Evolutionary conservation across 2,329 filamentous ascomycete genomes (phyloP).

Genomic region (Cladophialophora bantiana): DNA sequence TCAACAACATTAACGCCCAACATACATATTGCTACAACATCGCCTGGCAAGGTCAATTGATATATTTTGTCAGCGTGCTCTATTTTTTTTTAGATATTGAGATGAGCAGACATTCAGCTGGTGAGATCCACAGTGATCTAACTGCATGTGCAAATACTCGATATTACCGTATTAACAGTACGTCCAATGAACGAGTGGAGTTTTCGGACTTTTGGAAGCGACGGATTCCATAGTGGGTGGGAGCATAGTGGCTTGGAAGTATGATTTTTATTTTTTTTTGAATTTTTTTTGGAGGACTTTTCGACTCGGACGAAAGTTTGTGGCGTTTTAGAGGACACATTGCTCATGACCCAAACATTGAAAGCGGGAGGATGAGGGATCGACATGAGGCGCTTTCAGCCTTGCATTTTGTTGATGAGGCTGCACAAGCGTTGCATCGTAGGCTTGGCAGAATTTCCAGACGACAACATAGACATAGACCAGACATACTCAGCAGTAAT

Average conservation of each 20-base stretch:
- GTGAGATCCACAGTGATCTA: neutral
- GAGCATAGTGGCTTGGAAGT: neutral
- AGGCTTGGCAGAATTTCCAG: slow-evolving; percentile 1
- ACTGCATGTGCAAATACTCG: neutral
- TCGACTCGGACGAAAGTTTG: neutral
- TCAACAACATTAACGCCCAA: slow-evolving; percentile 44
- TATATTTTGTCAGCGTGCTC: neutral
- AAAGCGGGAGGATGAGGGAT: neutral
- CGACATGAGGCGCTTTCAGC: neutral
- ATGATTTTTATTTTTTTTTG: neutral
- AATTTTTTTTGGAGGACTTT: neutral
- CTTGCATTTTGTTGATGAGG: slow-evolving; percentile 1
- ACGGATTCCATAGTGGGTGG: neutral
- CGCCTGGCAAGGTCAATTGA: neutral
- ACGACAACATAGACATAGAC: slow-evolving; percentile 23
- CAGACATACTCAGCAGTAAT: slow-evolving; percentile 22
- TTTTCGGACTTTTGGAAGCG: neutral
- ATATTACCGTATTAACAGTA: neutral
- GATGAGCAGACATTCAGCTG: neutral
- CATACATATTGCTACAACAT: neutral
- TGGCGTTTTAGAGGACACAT: neutral
- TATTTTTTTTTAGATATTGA: slow-evolving; percentile 13
- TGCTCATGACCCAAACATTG: neutral
- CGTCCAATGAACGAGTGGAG: neutral
- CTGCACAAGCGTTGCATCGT: neutral